Percentiles rank a stretch among this genome's conserved stretches.
These are phyloP conservation scores for Thermomucor indicae-seudaticae DNA, from an alignment of 371 early-diverging fungal genomes.

Conservation along the genomic window DNA sequence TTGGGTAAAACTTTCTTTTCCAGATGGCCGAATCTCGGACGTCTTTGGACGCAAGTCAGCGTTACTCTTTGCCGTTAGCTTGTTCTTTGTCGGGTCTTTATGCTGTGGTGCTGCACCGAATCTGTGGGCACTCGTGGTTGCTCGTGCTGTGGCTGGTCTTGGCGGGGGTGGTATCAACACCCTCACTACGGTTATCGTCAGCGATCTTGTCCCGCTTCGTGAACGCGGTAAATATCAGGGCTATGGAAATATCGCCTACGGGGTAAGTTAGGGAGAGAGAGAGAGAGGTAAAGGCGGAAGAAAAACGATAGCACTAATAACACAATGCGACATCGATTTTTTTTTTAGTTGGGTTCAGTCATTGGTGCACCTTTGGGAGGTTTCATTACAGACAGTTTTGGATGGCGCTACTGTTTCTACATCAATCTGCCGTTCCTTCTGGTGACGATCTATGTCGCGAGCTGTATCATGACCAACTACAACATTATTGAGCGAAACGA, in stretches of 20 bases:
- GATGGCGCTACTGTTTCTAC: slow-evolving; percentile 68
- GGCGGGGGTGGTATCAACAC: slow-evolving; percentile 70
- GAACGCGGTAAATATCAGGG: slow-evolving; percentile 49
- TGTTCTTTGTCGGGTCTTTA: slow-evolving; percentile 56
- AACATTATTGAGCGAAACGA: slow-evolving; percentile 28
- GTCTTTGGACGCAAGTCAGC: slow-evolving; percentile 66
- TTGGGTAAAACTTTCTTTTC: not conserved
- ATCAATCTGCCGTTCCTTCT: slow-evolving; percentile 70
- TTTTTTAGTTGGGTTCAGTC: slow-evolving; percentile 60
- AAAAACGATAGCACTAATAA: no score
- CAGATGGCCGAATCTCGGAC: slow-evolving; percentile 57
- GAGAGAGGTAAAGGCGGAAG: no score
- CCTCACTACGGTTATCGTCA: slow-evolving; percentile 37
- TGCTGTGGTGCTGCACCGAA: slow-evolving; percentile 54
- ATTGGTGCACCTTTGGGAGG: slow-evolving; percentile 73
- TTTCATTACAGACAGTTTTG: slow-evolving; percentile 43
- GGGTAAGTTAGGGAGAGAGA: slow-evolving; percentile 31
- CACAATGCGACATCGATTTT: not conserved
- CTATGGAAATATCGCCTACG: slow-evolving; percentile 40
- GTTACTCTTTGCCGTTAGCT: slow-evolving; percentile 48
- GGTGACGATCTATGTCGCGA: slow-evolving; percentile 49
- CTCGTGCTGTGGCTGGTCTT: slow-evolving; percentile 71
- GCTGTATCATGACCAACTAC: slow-evolving; percentile 29
- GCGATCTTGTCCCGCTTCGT: slow-evolving; percentile 45
- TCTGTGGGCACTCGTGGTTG: slow-evolving; percentile 67